Percentiles rank a stretch among this genome's conserved stretches.
phyloP scores from a whole-genome alignment of 306 rosid species.

The Glycine tomentella region DNA sequence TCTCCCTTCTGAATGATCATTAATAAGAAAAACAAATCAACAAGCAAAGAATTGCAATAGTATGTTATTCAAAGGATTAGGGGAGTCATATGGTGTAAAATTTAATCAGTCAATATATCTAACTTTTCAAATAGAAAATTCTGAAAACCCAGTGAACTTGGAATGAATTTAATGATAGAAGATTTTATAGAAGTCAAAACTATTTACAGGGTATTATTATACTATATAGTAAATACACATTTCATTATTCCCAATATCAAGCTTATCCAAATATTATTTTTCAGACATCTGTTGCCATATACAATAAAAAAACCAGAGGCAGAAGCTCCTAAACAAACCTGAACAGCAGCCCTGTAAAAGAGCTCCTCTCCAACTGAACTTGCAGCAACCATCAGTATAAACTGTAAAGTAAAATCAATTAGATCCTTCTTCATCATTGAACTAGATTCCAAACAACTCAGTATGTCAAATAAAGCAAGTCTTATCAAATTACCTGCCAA shows the following conservation, averaged over 20 bases:
- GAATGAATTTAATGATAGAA: background rate
- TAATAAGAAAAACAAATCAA: background rate
- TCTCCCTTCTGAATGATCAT: background rate
- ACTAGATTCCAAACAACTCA: conserved; percentile 28
- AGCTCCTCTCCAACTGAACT: conserved; percentile 99
- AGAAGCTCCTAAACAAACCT: conserved; percentile 65
- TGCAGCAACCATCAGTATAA: conserved; percentile 90
- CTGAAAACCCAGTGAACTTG: background rate
- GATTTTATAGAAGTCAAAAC: background rate
- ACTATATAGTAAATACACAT: background rate
- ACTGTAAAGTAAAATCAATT: conserved; percentile 56
- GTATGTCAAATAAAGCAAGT: conserved; percentile 21
- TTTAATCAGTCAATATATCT: background rate
- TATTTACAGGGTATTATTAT: background rate
- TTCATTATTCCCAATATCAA: conserved; percentile 16
- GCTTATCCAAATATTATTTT: background rate
- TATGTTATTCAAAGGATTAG: conserved; percentile 8
- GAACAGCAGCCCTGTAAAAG: conserved; percentile 97
- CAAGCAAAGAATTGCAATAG: conserved; percentile 2
- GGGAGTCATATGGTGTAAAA: background rate
- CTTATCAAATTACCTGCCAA: conserved; percentile 73
- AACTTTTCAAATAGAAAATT: background rate
- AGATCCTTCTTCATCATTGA: conserved; percentile 35
- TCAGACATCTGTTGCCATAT: background rate
- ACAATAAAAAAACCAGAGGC: conserved; percentile 24